Conservation (phyloP, 768 basidiomycete species). For the Lactarius psammicola region DNA sequence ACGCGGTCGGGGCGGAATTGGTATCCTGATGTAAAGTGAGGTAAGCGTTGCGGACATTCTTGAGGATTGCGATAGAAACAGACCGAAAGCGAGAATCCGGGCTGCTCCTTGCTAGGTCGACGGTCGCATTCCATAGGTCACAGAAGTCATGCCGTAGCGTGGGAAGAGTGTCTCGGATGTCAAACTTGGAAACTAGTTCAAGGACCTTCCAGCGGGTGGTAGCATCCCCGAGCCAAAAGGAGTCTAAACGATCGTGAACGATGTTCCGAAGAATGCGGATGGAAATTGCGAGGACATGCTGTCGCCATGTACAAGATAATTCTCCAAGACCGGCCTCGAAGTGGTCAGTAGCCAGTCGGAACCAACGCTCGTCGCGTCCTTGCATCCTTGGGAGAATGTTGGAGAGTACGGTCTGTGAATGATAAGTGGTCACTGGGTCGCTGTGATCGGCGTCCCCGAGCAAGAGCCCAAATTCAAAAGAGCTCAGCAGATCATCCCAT, state of each 20-base stretch:
- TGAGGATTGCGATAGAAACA: neutral
- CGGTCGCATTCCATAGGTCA: conserved; percentile 10
- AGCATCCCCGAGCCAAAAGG: no score
- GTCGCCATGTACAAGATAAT: neutral
- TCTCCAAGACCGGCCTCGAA: neutral
- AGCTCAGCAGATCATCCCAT: neutral
- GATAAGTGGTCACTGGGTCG: neutral
- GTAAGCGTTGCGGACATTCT: no score
- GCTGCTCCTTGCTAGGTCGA: neutral
- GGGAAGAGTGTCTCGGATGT: neutral
- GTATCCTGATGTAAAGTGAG: neutral
- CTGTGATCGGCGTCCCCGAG: neutral
- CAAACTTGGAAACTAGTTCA: no score
- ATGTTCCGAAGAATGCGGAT: no score
- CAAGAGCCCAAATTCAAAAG: no score
- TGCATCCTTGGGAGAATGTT: neutral
- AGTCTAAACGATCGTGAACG: no score
- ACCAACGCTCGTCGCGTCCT: conserved; percentile 15
- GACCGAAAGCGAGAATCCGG: neutral
- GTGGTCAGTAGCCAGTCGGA: neutral
- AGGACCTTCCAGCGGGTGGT: no score
- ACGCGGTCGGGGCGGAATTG: neutral
- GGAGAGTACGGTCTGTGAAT: neutral
- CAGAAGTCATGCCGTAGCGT: conserved; percentile 10
- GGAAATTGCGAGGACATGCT: conserved; percentile 11